phyloP scores from a whole-genome alignment of 2,329 filamentous ascomycete genomes.

The Calonectria pseudoreteaudii region DNA sequence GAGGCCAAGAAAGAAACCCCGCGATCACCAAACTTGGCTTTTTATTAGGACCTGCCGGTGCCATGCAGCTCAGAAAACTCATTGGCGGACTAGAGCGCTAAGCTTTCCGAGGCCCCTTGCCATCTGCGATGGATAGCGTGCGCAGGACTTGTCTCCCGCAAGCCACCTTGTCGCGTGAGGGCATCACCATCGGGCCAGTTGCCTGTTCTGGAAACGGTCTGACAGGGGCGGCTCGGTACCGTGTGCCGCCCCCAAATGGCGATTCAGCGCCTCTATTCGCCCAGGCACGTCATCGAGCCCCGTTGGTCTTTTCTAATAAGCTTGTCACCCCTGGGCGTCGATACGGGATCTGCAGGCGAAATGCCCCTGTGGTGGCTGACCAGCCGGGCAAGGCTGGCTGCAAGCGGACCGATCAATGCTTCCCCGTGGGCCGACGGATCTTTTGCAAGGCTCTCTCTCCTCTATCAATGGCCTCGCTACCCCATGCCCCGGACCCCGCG shows the following conservation, averaged over 20 bases:
- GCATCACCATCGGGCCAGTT: constrained; percentile 1
- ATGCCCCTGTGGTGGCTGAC: background rate
- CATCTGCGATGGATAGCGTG: background rate
- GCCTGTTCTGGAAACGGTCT: background rate
- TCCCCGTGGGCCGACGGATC: background rate
- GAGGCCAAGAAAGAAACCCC: background rate
- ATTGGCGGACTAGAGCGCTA: background rate
- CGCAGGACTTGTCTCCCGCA: background rate
- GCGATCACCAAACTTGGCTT: background rate
- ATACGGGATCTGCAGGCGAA: constrained; percentile 3
- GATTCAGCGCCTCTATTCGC: background rate
- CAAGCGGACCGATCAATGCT: background rate
- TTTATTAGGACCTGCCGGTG: background rate
- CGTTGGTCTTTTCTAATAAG: background rate
- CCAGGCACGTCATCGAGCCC: constrained; percentile 2
- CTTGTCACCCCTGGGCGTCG: background rate
- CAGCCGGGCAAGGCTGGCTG: background rate
- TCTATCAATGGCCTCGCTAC: background rate
- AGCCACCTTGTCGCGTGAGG: background rate
- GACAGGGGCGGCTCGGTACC: constrained; percentile 1
- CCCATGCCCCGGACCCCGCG: constrained; percentile 18
- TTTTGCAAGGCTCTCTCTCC: constrained; percentile 12
- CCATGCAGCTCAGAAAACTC: background rate
- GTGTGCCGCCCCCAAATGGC: background rate
- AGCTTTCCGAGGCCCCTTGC: constrained; percentile 5